Base-by-base conservation (phyloP, 306 rosid species). In the Aeschynomene evenia region DNA sequence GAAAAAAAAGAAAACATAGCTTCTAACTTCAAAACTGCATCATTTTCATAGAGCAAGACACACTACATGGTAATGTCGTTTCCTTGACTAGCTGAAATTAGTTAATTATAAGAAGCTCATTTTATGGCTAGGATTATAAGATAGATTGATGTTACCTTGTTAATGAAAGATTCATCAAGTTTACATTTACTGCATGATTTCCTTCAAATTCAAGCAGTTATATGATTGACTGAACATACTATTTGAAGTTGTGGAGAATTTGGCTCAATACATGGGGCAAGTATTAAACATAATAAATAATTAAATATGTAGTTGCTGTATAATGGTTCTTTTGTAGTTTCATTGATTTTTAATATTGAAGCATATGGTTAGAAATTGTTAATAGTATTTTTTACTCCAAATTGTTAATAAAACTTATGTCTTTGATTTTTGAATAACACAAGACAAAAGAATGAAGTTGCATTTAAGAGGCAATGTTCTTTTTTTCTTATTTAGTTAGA, bases 11-110 rank as follows among this genome's bases (percentile, higher is more conserved):
- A n/a, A n/a, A n/a, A n/a, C n/a, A n/a, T n/a, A n/a, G n/a, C n/a
- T n/a, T n/a, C n/a, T n/a, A n/a, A n/a, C n/a, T n/a, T n/a, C n/a
- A n/a, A n/a, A n/a, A n/a, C n/a, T n/a, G n/a, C n/a, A n/a, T n/a
- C n/a, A n/a, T n/a, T n/a, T n/a, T n/a, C n/a, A n/a, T n/a, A n/a
- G n/a, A n/a, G n/a, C n/a, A n/a, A n/a, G n/a, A n/a, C n/a, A n/a
- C n/a, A n/a, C n/a, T n/a, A n/a, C 99, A 91, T 95, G 99, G 99
- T 95, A 95, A 79, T 76, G 64, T 54, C 66, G 70, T 42, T 2
- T 34, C 55, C 57, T 20, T 31, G 21, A 21, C 33, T 21, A 37
- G 21, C 24, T 39, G 45, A 66, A 49, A 48, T 57, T 64, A 42
- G 42, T 66, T 50, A 20, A 29, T 48, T 40, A 71, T 72, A 33